Base-by-base conservation (phyloP, 495 filamentous ascomycete genomes). In the Filosporella fistucella region DNA sequence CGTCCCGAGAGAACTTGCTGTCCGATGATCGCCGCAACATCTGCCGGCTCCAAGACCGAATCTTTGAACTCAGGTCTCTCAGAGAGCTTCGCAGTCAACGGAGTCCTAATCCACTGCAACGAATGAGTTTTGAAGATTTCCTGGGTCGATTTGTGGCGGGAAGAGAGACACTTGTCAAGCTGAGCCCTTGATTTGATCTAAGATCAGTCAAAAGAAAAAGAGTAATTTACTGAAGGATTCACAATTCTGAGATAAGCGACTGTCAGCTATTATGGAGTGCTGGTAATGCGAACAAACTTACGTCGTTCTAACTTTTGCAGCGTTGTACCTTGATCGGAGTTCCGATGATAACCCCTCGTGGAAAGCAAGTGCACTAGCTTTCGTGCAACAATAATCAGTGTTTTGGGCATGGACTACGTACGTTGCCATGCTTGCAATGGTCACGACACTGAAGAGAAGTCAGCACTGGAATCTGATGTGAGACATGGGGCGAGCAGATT, bases 281-380 rank as follows among this genome's bases (percentile, higher is more conserved):
- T 32, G 16, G 10, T 13, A 30, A 22, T 21, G 29, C 10, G 14
- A 1, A 36, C n/a, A 14, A 30, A 85, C 77, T 10, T 82, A 63
- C 26, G 86, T 75, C 4, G 83, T 84, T n/a, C 85, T 66, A 29
- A 88, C 80, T 14, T 68, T 67, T 0, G 73, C 74, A 1, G 85
- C 85, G 6, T 74, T 69, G 56, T 87, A 85, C 24, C 68, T 47
- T 1, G 71, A 72, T 23, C 64, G 65, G 47, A 90, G 55, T 60
- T 89, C 85, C 1, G 78, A 70, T 0, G 72, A 61, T 4, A 89
- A 60, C 0, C 85, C 85, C 61, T 89, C 82, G 57, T 89, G 85
- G 60, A 89, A 85, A 6, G 75, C 63, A 26, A 80, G 59, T 1
- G 81, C 75, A 0, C 81, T 83, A 0, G 86, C 78, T 65, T 89